Evolutionary conservation across 2,329 filamentous ascomycete genomes (phyloP).

Genomic region (Fusarium acutatum): DNA sequence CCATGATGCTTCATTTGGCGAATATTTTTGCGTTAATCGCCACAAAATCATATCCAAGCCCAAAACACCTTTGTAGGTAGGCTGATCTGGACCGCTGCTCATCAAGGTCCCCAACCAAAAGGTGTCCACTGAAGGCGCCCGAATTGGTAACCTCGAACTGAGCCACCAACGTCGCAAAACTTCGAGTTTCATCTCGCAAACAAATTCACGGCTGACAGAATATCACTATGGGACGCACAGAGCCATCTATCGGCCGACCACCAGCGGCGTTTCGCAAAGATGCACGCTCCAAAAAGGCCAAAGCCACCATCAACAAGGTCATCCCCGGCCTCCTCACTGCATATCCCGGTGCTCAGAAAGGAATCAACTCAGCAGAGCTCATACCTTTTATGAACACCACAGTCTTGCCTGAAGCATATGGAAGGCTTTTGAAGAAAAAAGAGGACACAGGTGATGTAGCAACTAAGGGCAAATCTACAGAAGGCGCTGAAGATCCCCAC

Average conservation of each 20-base stretch:
- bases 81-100: background rate
- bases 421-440: background rate
- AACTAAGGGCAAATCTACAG: conserved; percentile 37
- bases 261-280: conserved; percentile 41
- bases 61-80: conserved; percentile 1
- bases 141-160: background rate
- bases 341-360: conserved; percentile 63
- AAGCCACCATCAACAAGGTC: conserved; percentile 65
- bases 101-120: conserved; percentile 8
- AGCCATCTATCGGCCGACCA: conserved; percentile 35
- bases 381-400: background rate
- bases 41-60: accelerated
- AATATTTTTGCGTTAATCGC: too few relatives aligned
- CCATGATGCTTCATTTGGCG: background rate
- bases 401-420: too few relatives aligned
- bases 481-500: background rate
- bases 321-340: conserved; percentile 64
- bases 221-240: conserved; percentile 35
- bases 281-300: conserved; percentile 63
- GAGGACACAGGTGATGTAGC: conserved; percentile 34
- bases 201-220: accelerated
- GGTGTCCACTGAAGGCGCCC: background rate
- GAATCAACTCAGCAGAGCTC: conserved; percentile 62
- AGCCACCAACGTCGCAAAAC: background rate
- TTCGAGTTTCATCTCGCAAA: background rate